These are phyloP conservation scores for Priceomyces fermenticarens DNA, from an alignment of 805 yeast species.

Conservation along the genomic window DNA sequence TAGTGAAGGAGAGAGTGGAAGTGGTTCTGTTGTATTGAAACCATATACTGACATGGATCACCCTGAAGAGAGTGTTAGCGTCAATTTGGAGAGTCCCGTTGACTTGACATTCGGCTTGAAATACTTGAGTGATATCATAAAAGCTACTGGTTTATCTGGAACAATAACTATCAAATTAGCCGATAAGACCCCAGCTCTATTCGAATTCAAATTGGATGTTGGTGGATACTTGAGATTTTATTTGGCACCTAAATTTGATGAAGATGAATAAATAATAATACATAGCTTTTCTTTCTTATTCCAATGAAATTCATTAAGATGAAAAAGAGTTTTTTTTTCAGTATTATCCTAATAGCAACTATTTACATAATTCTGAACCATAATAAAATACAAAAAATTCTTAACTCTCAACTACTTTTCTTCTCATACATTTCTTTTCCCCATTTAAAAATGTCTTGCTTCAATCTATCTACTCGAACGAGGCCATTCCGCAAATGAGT, in stretches of 20 bases:
- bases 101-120: conserved; percentile 87
- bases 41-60: conserved; percentile 80
- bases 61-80: conserved; percentile 69
- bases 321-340: background rate
- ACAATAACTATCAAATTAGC: conserved; percentile 83
- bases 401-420: conserved; percentile 17
- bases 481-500: conserved; percentile 71
- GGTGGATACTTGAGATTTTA: conserved; percentile 93
- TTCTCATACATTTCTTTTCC: conserved; percentile 73
- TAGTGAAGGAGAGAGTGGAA: conserved; percentile 89
- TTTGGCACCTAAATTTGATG: conserved; percentile 97
- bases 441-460: conserved; percentile 74
- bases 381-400: no score
- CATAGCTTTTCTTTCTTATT: background rate
- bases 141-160: conserved; percentile 76
- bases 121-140: conserved; percentile 86
- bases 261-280: conserved; percentile 50
- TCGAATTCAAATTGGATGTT: conserved; percentile 80
- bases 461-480: conserved; percentile 72
- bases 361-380: background rate
- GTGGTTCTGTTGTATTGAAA: conserved; percentile 81
- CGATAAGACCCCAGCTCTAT: conserved; percentile 88
- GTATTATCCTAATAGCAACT: background rate
- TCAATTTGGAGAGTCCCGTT: conserved; percentile 83
- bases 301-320: background rate